A percentile compares a stretch with the other conserved stretches of the same genome.
Conservation (phyloP, 2,329 filamentous ascomycete genomes). For the Aspergillaceae sp. region DNA sequence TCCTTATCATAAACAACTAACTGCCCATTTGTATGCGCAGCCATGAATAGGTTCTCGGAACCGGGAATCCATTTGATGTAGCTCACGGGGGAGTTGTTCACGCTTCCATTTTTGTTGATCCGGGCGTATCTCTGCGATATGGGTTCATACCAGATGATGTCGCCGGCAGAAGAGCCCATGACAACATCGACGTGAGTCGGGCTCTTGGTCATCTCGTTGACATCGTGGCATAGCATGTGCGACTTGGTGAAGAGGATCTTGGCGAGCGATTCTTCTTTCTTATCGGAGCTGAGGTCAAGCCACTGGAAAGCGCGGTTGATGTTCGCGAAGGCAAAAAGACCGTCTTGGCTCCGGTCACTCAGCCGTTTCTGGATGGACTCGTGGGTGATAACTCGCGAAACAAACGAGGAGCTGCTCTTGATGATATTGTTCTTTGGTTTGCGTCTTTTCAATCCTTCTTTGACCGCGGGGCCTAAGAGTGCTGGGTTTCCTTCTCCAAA, state of each 20-base stretch:
- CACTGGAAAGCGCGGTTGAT: slow-evolving; percentile 94
- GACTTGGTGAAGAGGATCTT: slow-evolving; percentile 97
- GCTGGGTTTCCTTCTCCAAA: slow-evolving; percentile 83
- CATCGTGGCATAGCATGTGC: slow-evolving; percentile 88
- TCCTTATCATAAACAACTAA: slow-evolving; percentile 96
- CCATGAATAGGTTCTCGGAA: slow-evolving; percentile 86
- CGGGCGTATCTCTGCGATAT: slow-evolving; percentile 92
- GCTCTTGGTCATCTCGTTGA: slow-evolving; percentile 75
- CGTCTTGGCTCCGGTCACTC: slow-evolving; percentile 67
- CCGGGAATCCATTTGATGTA: slow-evolving; percentile 90
- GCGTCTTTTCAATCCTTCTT: slow-evolving; percentile 61
- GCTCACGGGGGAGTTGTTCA: slow-evolving; percentile 76
- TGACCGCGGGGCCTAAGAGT: slow-evolving; percentile 55
- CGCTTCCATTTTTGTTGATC: slow-evolving; percentile 91
- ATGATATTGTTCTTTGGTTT: slow-evolving; percentile 98
- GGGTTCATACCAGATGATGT: slow-evolving; percentile 98
- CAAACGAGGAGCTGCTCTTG: slow-evolving; percentile 97
- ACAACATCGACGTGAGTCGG: slow-evolving; percentile 76
- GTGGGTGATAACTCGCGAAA: slow-evolving; percentile 89
- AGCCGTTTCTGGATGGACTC: slow-evolving; percentile 71
- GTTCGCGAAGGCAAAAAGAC: slow-evolving; percentile 86
- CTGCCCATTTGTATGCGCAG: slow-evolving; percentile 83
- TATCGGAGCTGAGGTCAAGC: slow-evolving; percentile 71
- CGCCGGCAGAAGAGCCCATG: slow-evolving; percentile 91
- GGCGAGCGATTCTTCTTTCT: slow-evolving; percentile 74